Evolutionary conservation across 768 basidiomycete genomes (phyloP).

Genomic region (Agrocybe praecox): DNA sequence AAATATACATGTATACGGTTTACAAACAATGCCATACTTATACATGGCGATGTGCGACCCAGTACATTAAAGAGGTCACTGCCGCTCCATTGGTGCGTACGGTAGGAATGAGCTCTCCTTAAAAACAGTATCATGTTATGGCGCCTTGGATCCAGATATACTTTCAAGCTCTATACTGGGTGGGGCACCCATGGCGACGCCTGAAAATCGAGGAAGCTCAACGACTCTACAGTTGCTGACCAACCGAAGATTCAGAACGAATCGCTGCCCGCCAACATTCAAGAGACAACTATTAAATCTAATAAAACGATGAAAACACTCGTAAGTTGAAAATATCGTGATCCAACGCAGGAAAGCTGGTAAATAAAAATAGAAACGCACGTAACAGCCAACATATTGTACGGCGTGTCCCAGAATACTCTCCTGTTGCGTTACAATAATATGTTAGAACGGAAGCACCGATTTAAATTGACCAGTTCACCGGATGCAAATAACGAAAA

Average conservation of each 20-base stretch:
- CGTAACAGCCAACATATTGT: conserved; percentile 18
- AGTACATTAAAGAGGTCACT: too few relatives aligned
- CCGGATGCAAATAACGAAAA: background rate
- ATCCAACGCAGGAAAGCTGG: background rate
- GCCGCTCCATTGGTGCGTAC: too few relatives aligned
- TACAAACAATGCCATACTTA: too few relatives aligned
- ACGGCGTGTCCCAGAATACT: conserved; percentile 8
- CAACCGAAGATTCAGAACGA: conserved; percentile 19
- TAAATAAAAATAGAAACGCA: conserved; percentile 4
- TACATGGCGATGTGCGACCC: too few relatives aligned
- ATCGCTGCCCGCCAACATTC: conserved; percentile 19
- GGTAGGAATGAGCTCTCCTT: too few relatives aligned
- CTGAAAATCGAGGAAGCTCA: background rate
- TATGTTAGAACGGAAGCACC: too few relatives aligned
- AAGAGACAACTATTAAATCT: conserved; percentile 18
- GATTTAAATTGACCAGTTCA: too few relatives aligned
- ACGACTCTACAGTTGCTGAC: conserved; percentile 3
- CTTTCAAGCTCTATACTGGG: background rate
- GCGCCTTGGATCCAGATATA: background rate
- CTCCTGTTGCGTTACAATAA: background rate
- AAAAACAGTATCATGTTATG: background rate
- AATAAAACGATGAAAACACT: background rate
- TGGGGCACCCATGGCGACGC: background rate
- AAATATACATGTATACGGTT: too few relatives aligned
- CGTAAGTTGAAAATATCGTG: background rate